Evolutionary conservation across 208 protist species (phyloP).

Genomic region (Acanthamoeba triangularis): DNA sequence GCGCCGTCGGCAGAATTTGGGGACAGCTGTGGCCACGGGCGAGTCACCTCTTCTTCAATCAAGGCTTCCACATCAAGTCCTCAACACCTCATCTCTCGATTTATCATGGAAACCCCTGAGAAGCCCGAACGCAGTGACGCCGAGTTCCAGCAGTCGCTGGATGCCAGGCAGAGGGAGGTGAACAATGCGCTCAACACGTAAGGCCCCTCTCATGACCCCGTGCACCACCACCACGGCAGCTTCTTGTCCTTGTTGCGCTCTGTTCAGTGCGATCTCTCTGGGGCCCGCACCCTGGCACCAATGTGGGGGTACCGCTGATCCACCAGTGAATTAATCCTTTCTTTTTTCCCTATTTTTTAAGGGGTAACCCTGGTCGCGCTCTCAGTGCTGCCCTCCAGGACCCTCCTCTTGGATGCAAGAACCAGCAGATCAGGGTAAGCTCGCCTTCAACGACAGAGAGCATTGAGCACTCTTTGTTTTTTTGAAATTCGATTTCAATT

Average conservation of each 20-base stretch:
- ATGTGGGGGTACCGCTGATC: neutral
- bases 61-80: neutral
- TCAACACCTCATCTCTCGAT: neutral
- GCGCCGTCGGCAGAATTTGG: conserved; percentile 58
- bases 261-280: neutral
- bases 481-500: neutral
- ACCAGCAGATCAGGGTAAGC: conserved; percentile 77
- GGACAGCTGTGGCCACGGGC: neutral
- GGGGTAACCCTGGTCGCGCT: conserved; percentile 79
- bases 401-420: conserved; percentile 84
- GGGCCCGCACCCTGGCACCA: neutral
- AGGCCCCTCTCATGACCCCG: neutral
- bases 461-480: neutral
- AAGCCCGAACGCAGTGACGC: conserved; percentile 75
- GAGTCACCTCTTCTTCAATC: neutral
- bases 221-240: too few relatives aligned
- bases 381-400: conserved; percentile 76
- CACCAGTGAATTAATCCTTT: neutral
- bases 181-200: conserved; percentile 82
- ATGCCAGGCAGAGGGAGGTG: conserved; percentile 78
- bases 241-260: neutral
- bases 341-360: conserved; percentile 43
- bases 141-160: conserved; percentile 81
- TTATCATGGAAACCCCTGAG: conserved; percentile 64
- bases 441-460: neutral